Conservation (phyloP, 2,329 filamentous ascomycete species). For the Hypoxylon sp. region DNA sequence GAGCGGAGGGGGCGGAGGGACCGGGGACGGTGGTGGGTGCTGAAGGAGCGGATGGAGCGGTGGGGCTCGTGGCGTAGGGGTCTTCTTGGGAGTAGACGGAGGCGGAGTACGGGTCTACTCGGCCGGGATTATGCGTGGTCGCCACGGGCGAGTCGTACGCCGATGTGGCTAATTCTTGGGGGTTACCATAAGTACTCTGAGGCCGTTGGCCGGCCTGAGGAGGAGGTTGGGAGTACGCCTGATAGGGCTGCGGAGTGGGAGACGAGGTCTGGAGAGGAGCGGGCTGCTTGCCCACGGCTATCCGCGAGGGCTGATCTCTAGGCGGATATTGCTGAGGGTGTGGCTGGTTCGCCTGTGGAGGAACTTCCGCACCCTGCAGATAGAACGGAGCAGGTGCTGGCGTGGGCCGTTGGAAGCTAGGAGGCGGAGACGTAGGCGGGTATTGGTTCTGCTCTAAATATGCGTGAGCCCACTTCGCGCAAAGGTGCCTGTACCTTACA, state of each 20-base stretch:
- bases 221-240: constrained; percentile 63
- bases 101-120: constrained; percentile 62
- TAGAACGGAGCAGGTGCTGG: constrained; percentile 75
- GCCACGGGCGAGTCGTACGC: constrained; percentile 82
- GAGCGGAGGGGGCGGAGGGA: constrained; percentile 51
- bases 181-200: constrained; percentile 77
- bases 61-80: constrained; percentile 53
- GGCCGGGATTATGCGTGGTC: constrained; percentile 62
- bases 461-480: constrained; percentile 50
- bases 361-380: constrained; percentile 71
- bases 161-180: constrained; percentile 84
- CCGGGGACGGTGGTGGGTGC: constrained; percentile 32
- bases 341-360: constrained; percentile 56
- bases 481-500: constrained; percentile 43
- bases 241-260: constrained; percentile 67
- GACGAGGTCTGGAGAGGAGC: constrained; percentile 67
- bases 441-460: constrained; percentile 60
- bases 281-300: constrained; percentile 64
- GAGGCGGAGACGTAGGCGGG: constrained; percentile 64
- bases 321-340: constrained; percentile 63
- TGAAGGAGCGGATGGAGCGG: constrained; percentile 49
- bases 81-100: constrained; percentile 67
- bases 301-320: constrained; percentile 66
- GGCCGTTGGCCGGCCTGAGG: constrained; percentile 67
- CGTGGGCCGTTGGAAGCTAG: constrained; percentile 69